Evolutionary conservation across 306 rosid species (phyloP).

Genomic region (Gillenia trifoliata): DNA sequence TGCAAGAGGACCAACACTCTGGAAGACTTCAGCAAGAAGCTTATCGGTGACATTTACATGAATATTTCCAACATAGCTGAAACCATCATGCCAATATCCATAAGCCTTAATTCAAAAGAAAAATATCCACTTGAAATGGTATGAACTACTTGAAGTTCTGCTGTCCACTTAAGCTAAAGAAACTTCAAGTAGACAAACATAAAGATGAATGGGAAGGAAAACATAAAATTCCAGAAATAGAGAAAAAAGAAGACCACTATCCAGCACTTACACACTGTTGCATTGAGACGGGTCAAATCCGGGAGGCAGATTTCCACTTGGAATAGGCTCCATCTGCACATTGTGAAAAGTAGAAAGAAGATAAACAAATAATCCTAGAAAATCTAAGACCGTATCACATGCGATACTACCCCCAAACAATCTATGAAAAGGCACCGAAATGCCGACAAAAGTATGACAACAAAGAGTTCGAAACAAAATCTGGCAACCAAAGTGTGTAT

Average conservation of each 20-base stretch:
- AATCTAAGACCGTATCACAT: neutral
- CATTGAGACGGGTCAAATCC: constrained; percentile 89
- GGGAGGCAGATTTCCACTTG: constrained; percentile 95
- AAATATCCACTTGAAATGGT: neutral
- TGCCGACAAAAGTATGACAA: neutral
- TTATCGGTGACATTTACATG: constrained; percentile 75
- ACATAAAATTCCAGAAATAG: neutral
- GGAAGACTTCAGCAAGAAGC: constrained; percentile 77
- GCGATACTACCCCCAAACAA: neutral
- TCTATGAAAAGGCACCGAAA: neutral
- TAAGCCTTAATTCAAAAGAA: neutral
- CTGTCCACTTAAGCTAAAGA: neutral
- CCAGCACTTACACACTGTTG: constrained; percentile 89
- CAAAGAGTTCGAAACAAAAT: neutral
- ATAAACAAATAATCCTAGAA: constrained; percentile 3
- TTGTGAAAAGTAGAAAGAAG: constrained; percentile 36
- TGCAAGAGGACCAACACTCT: constrained; percentile 64
- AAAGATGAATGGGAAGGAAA: neutral
- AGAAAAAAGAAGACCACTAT: constrained; percentile 20
- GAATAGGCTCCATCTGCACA: constrained; percentile 95
- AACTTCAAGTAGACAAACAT: neutral
- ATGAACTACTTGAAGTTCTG: neutral
- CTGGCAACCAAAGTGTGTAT: neutral
- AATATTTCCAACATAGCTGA: constrained; percentile 77
- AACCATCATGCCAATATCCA: constrained; percentile 14